phyloP scores from a whole-genome alignment of 1,284 basidiomycete species.

The Melampsora americana region DNA sequence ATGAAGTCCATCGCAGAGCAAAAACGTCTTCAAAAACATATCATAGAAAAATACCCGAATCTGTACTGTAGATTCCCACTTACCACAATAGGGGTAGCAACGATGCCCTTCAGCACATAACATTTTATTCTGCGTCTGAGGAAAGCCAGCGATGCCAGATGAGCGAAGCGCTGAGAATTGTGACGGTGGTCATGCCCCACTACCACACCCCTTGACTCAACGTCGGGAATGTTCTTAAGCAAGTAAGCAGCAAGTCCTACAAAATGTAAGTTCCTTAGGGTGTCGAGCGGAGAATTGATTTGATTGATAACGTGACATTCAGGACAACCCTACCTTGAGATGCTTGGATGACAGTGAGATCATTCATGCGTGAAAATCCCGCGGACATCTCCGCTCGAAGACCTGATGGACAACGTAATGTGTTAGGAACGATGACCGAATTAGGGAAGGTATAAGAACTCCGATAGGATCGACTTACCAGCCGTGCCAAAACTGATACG shows the following conservation, averaged over 20 bases:
- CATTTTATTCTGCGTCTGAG: slow-evolving; percentile 64
- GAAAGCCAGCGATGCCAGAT: slow-evolving; percentile 69
- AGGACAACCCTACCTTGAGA: slow-evolving; percentile 62
- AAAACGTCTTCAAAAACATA: not conserved
- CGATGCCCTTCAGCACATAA: slow-evolving; percentile 66
- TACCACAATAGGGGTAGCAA: slow-evolving; percentile 73
- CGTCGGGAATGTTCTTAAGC: slow-evolving; percentile 60
- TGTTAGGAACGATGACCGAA: no score
- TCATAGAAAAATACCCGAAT: not conserved
- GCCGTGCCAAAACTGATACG: slow-evolving; percentile 82
- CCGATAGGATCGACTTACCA: slow-evolving; percentile 57
- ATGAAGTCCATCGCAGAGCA: not conserved
- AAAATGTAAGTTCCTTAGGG: slow-evolving; percentile 17
- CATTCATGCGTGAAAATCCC: slow-evolving; percentile 80
- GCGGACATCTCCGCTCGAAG: slow-evolving; percentile 77
- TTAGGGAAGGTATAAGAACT: no score
- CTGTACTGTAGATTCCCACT: slow-evolving; percentile 18
- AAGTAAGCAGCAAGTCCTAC: slow-evolving; percentile 72
- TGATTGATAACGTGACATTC: slow-evolving; percentile 3
- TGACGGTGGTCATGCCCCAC: slow-evolving; percentile 74
- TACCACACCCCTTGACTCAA: slow-evolving; percentile 66
- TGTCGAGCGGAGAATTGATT: not conserved
- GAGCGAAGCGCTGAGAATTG: slow-evolving; percentile 72
- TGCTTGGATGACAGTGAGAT: slow-evolving; percentile 74
- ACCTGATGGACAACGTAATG: slow-evolving; percentile 57